These are phyloP conservation scores for Candida glaebosa DNA, from an alignment of 805 yeast species.

Conservation along the genomic window DNA sequence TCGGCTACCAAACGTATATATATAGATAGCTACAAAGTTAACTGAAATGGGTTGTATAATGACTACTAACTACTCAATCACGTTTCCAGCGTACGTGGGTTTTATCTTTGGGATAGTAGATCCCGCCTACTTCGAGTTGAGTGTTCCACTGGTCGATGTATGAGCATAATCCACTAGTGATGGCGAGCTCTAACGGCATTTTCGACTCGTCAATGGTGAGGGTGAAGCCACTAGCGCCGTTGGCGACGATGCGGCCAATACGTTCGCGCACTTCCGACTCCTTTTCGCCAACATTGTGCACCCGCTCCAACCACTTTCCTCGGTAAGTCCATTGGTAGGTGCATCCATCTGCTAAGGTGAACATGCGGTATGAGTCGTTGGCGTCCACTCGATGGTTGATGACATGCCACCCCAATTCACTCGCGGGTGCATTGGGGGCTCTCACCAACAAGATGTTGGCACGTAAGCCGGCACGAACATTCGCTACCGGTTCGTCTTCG, in stretches of 20 bases:
- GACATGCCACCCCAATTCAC: constrained; percentile 64
- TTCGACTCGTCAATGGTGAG: constrained; percentile 51
- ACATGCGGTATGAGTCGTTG: constrained; percentile 56
- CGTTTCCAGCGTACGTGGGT: constrained; percentile 54
- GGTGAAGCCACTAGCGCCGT: constrained; percentile 53
- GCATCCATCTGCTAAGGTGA: constrained; percentile 55
- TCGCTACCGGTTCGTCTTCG: constrained; percentile 56
- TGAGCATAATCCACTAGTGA: constrained; percentile 57
- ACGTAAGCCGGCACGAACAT: constrained; percentile 57
- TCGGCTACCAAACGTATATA: too few relatives aligned
- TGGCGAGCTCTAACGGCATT: constrained; percentile 56
- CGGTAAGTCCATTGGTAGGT: constrained; percentile 65
- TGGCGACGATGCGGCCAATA: constrained; percentile 55
- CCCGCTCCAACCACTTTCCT: constrained; percentile 56
- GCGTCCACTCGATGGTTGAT: constrained; percentile 61
- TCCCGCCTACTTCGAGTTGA: constrained; percentile 58
- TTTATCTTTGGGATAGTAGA: constrained; percentile 52
- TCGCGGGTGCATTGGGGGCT: constrained; percentile 45
- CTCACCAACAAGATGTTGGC: constrained; percentile 55
- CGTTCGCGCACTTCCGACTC: constrained; percentile 63
- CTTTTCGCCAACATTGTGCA: constrained; percentile 57
- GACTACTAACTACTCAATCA: constrained; percentile 38
- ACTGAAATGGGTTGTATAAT: too few relatives aligned
- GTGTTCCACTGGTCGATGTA: constrained; percentile 70
- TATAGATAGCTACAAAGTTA: too few relatives aligned